These are phyloP conservation scores for Venustampulla echinocandica DNA, from an alignment of 495 filamentous ascomycete genomes.

Conservation along the genomic window DNA sequence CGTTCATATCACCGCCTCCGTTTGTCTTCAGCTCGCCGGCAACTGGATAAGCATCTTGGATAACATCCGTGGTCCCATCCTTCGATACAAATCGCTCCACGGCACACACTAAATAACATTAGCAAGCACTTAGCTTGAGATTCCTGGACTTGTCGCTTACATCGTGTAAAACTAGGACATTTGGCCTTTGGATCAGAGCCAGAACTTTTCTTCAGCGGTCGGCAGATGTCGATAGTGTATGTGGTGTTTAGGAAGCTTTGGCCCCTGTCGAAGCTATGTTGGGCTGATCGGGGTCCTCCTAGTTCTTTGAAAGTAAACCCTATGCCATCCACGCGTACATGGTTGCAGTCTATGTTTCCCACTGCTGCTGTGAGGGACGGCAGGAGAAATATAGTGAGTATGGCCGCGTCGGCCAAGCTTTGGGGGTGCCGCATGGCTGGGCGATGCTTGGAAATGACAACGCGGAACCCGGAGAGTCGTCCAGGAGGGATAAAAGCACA, in stretches of 20 bases:
- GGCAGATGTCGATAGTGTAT: conserved; percentile 84
- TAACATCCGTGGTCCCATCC: conserved; percentile 32
- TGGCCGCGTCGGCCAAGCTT: conserved; percentile 18
- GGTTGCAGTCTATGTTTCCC: conserved; percentile 51
- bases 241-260: conserved; percentile 54
- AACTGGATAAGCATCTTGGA: conserved; percentile 55
- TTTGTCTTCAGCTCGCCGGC: conserved; percentile 54
- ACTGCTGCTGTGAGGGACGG: conserved; percentile 37
- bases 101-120: conserved; percentile 57
- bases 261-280: conserved; percentile 42
- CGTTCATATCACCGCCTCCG: conserved; percentile 47
- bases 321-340: conserved; percentile 47
- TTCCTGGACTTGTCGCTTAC: conserved; percentile 30
- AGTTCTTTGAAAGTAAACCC: conserved; percentile 59
- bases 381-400: conserved; percentile 38
- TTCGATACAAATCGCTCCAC: conserved; percentile 47
- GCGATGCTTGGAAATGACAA: neutral
- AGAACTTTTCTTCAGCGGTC: conserved; percentile 46
- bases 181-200: conserved; percentile 38
- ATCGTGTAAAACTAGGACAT: conserved; percentile 54
- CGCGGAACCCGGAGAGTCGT: neutral
- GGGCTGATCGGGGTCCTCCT: conserved; percentile 67
- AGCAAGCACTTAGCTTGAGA: conserved; percentile 1
- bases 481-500: neutral
- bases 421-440: conserved; percentile 22